Conservation (phyloP, 139 green algal species). For the Penium margaritaceum region DNA sequence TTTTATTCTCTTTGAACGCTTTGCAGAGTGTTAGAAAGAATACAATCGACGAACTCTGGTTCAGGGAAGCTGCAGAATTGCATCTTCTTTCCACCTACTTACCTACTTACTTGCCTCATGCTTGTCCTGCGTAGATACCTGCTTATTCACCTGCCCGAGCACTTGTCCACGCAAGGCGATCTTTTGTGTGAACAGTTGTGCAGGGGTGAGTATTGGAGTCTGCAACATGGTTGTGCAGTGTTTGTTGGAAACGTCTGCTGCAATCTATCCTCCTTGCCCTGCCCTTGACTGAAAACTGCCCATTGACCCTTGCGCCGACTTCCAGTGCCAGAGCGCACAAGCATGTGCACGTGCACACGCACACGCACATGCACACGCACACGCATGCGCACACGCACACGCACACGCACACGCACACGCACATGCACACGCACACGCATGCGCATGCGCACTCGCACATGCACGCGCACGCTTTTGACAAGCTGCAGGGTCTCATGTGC, state of each 20-base stretch:
- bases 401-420: background rate
- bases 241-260: too few relatives aligned
- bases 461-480: background rate
- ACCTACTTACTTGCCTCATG: background rate
- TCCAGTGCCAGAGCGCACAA: background rate
- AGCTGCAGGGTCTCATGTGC: background rate
- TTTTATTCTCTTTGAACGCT: too few relatives aligned
- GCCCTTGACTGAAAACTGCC: too few relatives aligned
- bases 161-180: too few relatives aligned
- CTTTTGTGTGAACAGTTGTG: background rate
- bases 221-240: too few relatives aligned
- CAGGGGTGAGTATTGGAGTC: background rate
- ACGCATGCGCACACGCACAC: background rate
- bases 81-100: too few relatives aligned
- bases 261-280: too few relatives aligned
- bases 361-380: background rate
- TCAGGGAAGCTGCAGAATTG: background rate
- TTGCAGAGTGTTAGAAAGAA: too few relatives aligned
- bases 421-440: slow-evolving; percentile 2
- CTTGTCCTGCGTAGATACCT: too few relatives aligned
- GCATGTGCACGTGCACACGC: background rate
- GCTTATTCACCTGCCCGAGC: too few relatives aligned
- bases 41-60: too few relatives aligned
- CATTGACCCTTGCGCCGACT: background rate
- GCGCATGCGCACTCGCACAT: background rate